These are phyloP conservation scores for Meyerozyma athensensis DNA, from an alignment of 1,139 yeast genomes.

Conservation along the genomic window DNA sequence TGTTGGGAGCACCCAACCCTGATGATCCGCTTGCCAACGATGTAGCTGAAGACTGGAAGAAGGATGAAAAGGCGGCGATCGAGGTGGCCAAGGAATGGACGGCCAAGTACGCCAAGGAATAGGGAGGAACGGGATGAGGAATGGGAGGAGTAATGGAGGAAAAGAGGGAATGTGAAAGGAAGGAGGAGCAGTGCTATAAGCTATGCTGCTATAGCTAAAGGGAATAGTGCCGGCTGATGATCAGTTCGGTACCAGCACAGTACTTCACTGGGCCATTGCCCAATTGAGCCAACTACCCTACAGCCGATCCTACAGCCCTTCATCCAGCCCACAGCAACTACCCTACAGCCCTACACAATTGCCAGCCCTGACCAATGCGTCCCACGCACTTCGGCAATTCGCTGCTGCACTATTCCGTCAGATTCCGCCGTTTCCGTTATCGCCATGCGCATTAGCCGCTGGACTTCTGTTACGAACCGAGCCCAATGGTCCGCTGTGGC, in stretches of 20 bases:
- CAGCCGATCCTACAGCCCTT: too few species aligned
- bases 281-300: too few species aligned
- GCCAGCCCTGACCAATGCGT: background rate
- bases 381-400: background rate
- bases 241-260: too few species aligned
- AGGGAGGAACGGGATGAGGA: background rate
- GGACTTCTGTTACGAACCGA: too few species aligned
- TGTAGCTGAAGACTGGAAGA: slow-evolving; percentile 95
- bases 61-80: slow-evolving; percentile 74
- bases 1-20: slow-evolving; percentile 94
- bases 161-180: too few species aligned
- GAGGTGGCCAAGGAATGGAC: slow-evolving; percentile 91
- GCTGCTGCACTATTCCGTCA: background rate
- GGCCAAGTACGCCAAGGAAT: slow-evolving; percentile 46
- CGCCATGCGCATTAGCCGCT: too few species aligned
- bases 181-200: slow-evolving; percentile 2
- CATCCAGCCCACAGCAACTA: too few species aligned
- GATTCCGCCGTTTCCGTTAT: too few species aligned
- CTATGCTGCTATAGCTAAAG: slow-evolving; percentile 1
- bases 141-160: background rate
- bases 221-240: too few species aligned
- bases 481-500: too few species aligned
- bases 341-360: slow-evolving; percentile 1
- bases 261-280: too few species aligned
- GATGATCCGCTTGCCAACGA: slow-evolving; percentile 98